A percentile compares a stretch with the other conserved stretches of the same genome.
Conservation (phyloP, 225 moss, liverwort and hornwort species). For the Polytrichum formosum region DNA sequence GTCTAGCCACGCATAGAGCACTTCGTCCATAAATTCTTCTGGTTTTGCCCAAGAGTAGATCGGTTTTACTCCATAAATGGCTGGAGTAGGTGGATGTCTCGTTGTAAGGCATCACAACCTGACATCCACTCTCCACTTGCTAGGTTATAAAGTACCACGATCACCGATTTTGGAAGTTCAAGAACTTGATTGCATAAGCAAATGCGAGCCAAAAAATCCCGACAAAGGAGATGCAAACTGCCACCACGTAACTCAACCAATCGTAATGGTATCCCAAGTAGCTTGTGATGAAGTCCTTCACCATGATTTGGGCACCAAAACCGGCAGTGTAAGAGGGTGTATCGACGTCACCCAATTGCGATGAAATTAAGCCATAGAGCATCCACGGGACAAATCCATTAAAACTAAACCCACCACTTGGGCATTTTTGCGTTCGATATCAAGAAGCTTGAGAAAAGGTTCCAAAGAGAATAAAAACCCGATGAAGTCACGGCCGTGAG, state of each 20-base stretch:
- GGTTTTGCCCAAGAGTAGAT: too few species aligned
- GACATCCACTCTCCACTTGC: too few species aligned
- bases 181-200: constrained; percentile 14
- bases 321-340: not conserved
- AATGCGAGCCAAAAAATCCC: constrained; percentile 10
- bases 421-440: constrained; percentile 14
- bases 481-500: constrained; percentile 10
- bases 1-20: too few species aligned
- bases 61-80: too few species aligned
- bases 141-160: too few species aligned
- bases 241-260: not conserved
- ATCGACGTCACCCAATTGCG: constrained; percentile 14
- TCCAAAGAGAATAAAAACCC: constrained; percentile 17
- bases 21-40: too few species aligned
- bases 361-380: constrained; percentile 6
- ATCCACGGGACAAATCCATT: constrained; percentile 18
- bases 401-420: constrained; percentile 19
- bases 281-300: constrained; percentile 3
- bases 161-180: constrained; percentile 13
- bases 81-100: too few species aligned
- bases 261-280: constrained; percentile 13
- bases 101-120: too few species aligned
- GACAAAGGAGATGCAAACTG: constrained; percentile 1
- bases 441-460: constrained; percentile 16
- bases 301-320: not conserved